Conservation (phyloP, 2,329 filamentous ascomycete species). For the Botrytis elliptica region DNA sequence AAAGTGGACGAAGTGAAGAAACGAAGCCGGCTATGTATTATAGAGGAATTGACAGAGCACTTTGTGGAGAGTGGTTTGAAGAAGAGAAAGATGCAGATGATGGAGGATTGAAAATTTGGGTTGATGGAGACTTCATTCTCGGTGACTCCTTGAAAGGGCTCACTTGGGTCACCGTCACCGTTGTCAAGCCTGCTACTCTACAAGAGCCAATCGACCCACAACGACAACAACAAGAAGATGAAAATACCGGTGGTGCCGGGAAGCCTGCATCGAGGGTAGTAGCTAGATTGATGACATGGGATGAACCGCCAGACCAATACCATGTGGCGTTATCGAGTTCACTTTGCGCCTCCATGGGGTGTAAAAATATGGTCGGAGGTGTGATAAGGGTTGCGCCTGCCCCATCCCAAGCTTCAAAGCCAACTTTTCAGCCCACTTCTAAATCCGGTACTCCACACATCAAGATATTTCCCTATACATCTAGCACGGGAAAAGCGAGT, state of each 20-base stretch:
- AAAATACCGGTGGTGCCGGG: slow-evolving; percentile 57
- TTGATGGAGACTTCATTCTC: slow-evolving; percentile 74
- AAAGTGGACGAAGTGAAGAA: slow-evolving; percentile 62
- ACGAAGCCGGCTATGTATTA: slow-evolving; percentile 71
- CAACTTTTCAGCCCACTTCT: slow-evolving; percentile 41
- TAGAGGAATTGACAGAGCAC: slow-evolving; percentile 69
- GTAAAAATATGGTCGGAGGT: slow-evolving; percentile 74
- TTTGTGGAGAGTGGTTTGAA: slow-evolving; percentile 74
- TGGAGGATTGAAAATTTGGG: slow-evolving; percentile 71
- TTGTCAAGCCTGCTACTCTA: slow-evolving; percentile 79
- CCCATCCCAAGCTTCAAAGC: slow-evolving; percentile 44
- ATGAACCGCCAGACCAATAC: slow-evolving; percentile 79
- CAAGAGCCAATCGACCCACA: slow-evolving; percentile 68
- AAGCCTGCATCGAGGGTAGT: slow-evolving; percentile 66
- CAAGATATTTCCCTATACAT: slow-evolving; percentile 78
- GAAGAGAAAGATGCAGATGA: slow-evolving; percentile 54
- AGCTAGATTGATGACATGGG: slow-evolving; percentile 74
- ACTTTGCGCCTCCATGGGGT: slow-evolving; percentile 72
- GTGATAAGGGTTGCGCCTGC: slow-evolving; percentile 86
- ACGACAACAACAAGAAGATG: slow-evolving; percentile 66
- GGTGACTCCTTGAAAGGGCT: slow-evolving; percentile 72
- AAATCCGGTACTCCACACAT: slow-evolving; percentile 53
- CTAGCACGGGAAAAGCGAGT: slow-evolving; percentile 52
- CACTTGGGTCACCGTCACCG: slow-evolving; percentile 76
- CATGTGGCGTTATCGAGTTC: slow-evolving; percentile 76